A percentile compares a stretch with the other conserved stretches of the same genome.
Conservation (phyloP, 352 stramenopile species). For the Pythium dissotocum region DNA sequence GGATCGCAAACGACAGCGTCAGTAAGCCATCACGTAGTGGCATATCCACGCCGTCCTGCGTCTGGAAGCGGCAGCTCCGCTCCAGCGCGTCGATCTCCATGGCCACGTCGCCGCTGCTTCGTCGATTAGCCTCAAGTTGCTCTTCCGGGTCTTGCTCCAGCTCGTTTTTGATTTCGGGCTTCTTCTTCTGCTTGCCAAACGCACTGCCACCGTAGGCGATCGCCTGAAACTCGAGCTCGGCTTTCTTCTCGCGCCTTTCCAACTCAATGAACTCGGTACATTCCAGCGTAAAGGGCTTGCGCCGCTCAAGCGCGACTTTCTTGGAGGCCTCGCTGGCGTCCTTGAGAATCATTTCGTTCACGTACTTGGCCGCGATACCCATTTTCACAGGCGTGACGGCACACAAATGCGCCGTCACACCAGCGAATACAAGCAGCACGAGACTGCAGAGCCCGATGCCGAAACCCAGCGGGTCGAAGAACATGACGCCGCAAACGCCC, state of each 20-base stretch:
- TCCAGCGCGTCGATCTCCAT: slow-evolving; percentile 72
- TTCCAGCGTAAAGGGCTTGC: slow-evolving; percentile 75
- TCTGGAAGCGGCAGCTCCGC: slow-evolving; percentile 41
- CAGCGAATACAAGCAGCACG: slow-evolving; percentile 73
- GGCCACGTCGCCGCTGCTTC: slow-evolving; percentile 54
- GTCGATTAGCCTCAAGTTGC: slow-evolving; percentile 15
- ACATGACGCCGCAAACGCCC: slow-evolving; percentile 87
- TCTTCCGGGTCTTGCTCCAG: slow-evolving; percentile 18
- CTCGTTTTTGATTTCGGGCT: slow-evolving; percentile 10
- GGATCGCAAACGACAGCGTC: slow-evolving; percentile 33
- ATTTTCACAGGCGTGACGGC: slow-evolving; percentile 87
- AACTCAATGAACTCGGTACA: slow-evolving; percentile 78
- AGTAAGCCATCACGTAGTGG: slow-evolving; percentile 47
- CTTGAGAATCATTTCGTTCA: slow-evolving; percentile 88
- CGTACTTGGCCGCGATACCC: slow-evolving; percentile 85
- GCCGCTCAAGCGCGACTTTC: slow-evolving; percentile 56
- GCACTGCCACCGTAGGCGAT: slow-evolving; percentile 73
- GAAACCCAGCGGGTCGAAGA: slow-evolving; percentile 88
- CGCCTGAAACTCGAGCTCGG: slow-evolving; percentile 81
- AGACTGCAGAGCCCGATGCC: slow-evolving; percentile 88
- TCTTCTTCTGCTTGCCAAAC: slow-evolving; percentile 55
- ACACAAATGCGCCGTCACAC: slow-evolving; percentile 76
- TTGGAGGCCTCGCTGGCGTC: slow-evolving; percentile 80
- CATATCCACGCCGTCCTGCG: slow-evolving; percentile 35
- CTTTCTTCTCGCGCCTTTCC: slow-evolving; percentile 67